Conservation (phyloP, 1,284 basidiomycete species). For the Fomes fomentarius region DNA sequence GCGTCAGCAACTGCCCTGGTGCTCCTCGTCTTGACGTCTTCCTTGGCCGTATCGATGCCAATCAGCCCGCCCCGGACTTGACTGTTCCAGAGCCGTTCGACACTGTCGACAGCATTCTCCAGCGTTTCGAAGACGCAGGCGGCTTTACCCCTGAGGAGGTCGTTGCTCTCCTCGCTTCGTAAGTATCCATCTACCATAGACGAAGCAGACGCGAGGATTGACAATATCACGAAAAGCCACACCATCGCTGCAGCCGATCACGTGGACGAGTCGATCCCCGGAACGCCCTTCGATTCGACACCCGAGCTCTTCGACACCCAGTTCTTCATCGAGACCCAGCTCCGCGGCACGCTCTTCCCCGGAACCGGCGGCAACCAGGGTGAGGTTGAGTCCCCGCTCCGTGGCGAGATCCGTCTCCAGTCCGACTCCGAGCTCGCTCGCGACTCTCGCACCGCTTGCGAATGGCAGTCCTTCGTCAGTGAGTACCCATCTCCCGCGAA, state of each 20-base stretch:
- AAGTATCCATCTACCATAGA: too few species aligned
- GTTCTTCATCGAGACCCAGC: slow-evolving; percentile 28
- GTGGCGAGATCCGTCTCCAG: slow-evolving; percentile 34
- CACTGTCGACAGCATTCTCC: slow-evolving; percentile 30
- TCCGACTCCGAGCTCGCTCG: slow-evolving; percentile 32
- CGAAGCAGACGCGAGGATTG: too few species aligned
- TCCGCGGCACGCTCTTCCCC: slow-evolving; percentile 32
- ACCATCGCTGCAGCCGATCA: slow-evolving; percentile 27
- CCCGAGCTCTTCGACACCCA: slow-evolving; percentile 26
- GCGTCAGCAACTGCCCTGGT: slow-evolving; percentile 34
- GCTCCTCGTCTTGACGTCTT: slow-evolving; percentile 36
- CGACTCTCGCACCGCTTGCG: slow-evolving; percentile 33
- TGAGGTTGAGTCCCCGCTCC: slow-evolving; percentile 27
- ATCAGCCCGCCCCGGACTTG: slow-evolving; percentile 38
- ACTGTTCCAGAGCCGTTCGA: slow-evolving; percentile 46
- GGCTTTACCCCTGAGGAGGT: slow-evolving; percentile 41
- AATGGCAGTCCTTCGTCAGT: slow-evolving; percentile 36
- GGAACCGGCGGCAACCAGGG: slow-evolving; percentile 29
- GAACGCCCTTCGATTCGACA: slow-evolving; percentile 26
- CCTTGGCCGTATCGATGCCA: slow-evolving; percentile 34
- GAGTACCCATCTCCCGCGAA: slow-evolving; percentile 17
- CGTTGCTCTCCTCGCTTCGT: slow-evolving; percentile 42
- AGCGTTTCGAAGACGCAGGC: slow-evolving; percentile 29
- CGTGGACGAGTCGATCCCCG: slow-evolving; percentile 21
- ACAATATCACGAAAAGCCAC: slow-evolving; percentile 13